Evolutionary conservation across 495 filamentous ascomycete species (phyloP).

Genomic region (Annulohypoxylon bovei): DNA sequence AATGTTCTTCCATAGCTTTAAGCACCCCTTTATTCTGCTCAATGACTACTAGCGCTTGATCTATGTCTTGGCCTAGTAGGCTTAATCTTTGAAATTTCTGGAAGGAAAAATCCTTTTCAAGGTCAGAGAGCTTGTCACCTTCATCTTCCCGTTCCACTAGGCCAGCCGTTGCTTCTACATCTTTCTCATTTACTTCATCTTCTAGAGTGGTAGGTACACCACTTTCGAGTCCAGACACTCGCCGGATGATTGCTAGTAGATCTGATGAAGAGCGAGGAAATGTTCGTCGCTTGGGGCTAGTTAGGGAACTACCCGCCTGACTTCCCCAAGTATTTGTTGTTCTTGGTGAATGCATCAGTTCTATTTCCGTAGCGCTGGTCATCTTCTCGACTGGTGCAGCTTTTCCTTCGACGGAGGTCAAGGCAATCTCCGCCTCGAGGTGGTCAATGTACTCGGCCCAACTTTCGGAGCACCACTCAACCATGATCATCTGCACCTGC

Average conservation of each 20-base stretch:
- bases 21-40: slow-evolving; percentile 52
- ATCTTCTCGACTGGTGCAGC: slow-evolving; percentile 42
- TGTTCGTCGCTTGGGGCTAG: slow-evolving; percentile 7
- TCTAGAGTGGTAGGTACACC: background rate
- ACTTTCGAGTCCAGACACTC: slow-evolving; percentile 6
- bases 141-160: slow-evolving; percentile 9
- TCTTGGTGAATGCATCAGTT: slow-evolving; percentile 23
- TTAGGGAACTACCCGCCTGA: slow-evolving; percentile 1
- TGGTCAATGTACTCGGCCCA: slow-evolving; percentile 60
- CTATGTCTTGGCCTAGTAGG: slow-evolving; percentile 51
- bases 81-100: slow-evolving; percentile 52
- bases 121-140: slow-evolving; percentile 21
- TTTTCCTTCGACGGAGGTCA: slow-evolving; percentile 41
- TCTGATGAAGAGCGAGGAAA: slow-evolving; percentile 15
- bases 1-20: slow-evolving; percentile 46
- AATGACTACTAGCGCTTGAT: slow-evolving; percentile 50
- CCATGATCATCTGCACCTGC: slow-evolving; percentile 52
- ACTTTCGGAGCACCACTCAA: slow-evolving; percentile 58
- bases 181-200: slow-evolving; percentile 7
- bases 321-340: slow-evolving; percentile 20
- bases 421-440: slow-evolving; percentile 50
- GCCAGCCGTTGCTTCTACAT: slow-evolving; percentile 12
- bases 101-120: slow-evolving; percentile 48
- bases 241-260: background rate
- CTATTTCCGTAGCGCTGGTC: slow-evolving; percentile 28